phyloP scores from a whole-genome alignment of 140 eudicot genomes.

The Senecio squalidus region DNA sequence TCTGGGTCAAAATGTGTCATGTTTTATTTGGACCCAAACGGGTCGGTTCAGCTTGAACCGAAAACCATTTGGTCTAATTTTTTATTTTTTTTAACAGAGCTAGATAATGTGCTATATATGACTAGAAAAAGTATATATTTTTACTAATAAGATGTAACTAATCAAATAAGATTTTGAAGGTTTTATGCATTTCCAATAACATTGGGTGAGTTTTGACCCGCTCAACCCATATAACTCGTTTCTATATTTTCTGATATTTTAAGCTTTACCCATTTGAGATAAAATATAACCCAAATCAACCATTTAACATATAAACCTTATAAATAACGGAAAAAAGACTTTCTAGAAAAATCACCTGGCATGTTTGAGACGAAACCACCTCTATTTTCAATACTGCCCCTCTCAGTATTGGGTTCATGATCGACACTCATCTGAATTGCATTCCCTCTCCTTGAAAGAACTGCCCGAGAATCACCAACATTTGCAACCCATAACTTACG shows the following conservation, averaged over 20 bases:
- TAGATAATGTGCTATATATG: neutral
- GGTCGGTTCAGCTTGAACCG: too few species aligned
- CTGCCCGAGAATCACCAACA: conserved; percentile 93
- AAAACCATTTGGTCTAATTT: too few species aligned
- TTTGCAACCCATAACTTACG: conserved; percentile 73
- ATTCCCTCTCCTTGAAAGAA: conserved; percentile 71
- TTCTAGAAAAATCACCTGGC: conserved; percentile 61
- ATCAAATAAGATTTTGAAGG: neutral
- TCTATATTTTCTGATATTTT: neutral
- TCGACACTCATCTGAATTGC: conserved; percentile 81
- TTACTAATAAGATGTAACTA: neutral
- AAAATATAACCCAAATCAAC: neutral
- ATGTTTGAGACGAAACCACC: conserved; percentile 95
- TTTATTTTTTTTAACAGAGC: too few species aligned
- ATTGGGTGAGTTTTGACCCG: neutral
- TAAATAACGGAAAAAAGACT: neutral
- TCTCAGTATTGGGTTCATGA: conserved; percentile 85
- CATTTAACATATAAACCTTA: neutral
- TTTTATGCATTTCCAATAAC: neutral
- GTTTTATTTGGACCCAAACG: too few species aligned
- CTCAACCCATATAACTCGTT: neutral
- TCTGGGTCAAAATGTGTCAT: too few species aligned
- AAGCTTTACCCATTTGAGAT: neutral
- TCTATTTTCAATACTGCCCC: conserved; percentile 68
- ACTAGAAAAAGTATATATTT: too few species aligned